phyloP scores from a whole-genome alignment of 176 grass and related monocot species.

The Aegilops tauschii region DNA sequence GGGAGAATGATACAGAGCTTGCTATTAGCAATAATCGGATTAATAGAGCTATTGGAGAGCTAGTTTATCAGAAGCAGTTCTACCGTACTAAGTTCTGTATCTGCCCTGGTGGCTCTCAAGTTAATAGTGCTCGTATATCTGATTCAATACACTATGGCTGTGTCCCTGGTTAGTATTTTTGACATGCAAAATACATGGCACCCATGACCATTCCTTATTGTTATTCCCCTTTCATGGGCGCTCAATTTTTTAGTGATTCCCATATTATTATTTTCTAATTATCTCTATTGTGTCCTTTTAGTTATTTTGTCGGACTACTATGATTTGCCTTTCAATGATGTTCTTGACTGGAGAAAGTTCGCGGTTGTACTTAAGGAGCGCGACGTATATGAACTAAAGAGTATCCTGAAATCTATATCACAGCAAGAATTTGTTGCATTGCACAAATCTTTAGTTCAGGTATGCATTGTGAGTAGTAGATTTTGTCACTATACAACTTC shows the following conservation, averaged over 20 bases:
- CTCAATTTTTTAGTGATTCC: neutral
- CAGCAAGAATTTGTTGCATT: conserved; percentile 73
- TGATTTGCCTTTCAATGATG: conserved; percentile 64
- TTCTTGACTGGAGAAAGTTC: conserved; percentile 78
- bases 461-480: conserved; percentile 4
- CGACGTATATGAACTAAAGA: conserved; percentile 82
- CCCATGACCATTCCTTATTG: neutral
- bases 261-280: conserved; percentile 26
- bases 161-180: conserved; percentile 77
- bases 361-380: conserved; percentile 77
- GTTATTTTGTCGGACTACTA: conserved; percentile 84
- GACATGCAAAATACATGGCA: conserved; percentile 4
- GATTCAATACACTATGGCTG: conserved; percentile 98
- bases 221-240: neutral
- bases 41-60: conserved; percentile 77
- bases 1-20: conserved; percentile 98
- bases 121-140: conserved; percentile 92
- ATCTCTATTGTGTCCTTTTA: conserved; percentile 28
- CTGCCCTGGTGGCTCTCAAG: conserved; percentile 98
- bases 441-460: conserved; percentile 70
- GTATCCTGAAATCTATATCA: conserved; percentile 78
- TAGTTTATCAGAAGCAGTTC: conserved; percentile 92
- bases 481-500: neutral
- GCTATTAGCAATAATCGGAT: conserved; percentile 93
- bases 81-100: conserved; percentile 97